Evolutionary conservation across 345 rosid species (phyloP).

Genomic region (Hirschfeldia incana): DNA sequence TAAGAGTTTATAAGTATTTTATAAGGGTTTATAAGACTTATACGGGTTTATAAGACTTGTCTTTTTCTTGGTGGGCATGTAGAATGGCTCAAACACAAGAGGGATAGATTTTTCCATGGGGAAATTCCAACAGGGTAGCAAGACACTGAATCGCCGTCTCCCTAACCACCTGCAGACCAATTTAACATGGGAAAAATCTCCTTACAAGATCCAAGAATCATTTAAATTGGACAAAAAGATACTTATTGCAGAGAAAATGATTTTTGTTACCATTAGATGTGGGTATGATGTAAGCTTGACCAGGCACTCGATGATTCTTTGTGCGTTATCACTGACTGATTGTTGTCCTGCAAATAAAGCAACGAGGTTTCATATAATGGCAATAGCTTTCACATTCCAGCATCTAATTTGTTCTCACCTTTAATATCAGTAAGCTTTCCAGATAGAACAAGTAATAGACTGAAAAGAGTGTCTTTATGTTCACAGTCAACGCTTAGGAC

Average conservation of each 20-base stretch:
- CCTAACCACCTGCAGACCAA: constrained; percentile 61
- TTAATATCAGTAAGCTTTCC: constrained; percentile 68
- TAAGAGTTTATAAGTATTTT: too few relatives aligned
- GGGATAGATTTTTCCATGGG: constrained; percentile 70
- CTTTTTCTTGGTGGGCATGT: too few relatives aligned
- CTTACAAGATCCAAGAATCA: neutral
- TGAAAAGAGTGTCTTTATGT: constrained; percentile 59
- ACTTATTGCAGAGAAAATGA: constrained; percentile 12
- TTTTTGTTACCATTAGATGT: constrained; percentile 63
- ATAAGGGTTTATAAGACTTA: too few relatives aligned
- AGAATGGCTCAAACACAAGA: constrained; percentile 60
- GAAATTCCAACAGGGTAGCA: constrained; percentile 63
- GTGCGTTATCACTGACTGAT: constrained; percentile 61
- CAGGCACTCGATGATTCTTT: constrained; percentile 56
- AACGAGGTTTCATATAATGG: neutral
- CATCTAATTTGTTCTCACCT: constrained; percentile 43
- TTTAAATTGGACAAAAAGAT: neutral
- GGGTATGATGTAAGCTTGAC: constrained; percentile 57
- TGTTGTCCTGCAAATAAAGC: constrained; percentile 54
- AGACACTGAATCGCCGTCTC: constrained; percentile 92
- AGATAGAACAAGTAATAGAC: constrained; percentile 75
- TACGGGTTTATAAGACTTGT: too few relatives aligned
- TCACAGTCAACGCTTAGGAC: constrained; percentile 49
- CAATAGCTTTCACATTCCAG: constrained; percentile 35
- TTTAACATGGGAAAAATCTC: constrained; percentile 37